Base-by-base conservation (phyloP, 176 grass and related monocot genomes). In the Dendrocalamus sinicus region DNA sequence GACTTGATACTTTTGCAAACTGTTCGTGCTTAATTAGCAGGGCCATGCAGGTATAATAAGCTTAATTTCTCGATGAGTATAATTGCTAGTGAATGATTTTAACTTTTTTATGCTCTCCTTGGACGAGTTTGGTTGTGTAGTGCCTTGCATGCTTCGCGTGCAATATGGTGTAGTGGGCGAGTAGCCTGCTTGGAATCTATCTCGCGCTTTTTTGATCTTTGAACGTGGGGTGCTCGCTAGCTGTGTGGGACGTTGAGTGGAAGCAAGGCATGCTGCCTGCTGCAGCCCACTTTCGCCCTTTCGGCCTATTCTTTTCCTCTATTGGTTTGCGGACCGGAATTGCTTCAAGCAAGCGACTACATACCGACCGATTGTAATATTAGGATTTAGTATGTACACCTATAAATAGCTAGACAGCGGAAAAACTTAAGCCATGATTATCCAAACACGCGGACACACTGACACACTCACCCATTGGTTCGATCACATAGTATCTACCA, bases 251-350 rank as follows among this genome's bases (percentile, higher is more conserved):
- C 89, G 30, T 83, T 79, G 79, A 87, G 89, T 90, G 89, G 80
- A 91, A 91, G 80, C 58, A 53, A 84, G 69, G 89, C 84, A 64
- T 91, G 85, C 75, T 87, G 84, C 84, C 22, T 81, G 73, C 30
- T 75, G 80, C 73, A 78, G 50, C 8, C 58, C 84, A 79, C 84
- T 73, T 90, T 87, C 67, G 59, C 75, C 75, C 68, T 87, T 80
- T 83, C 13, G 48, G 13, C 37, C 17, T 48, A 26, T 63, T 77
- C 8, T 73, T 80, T 60, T 26, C 28, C 17, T 57, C 4, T 16
- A 4, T 51, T 51, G 48, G 48, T 51, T 51, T 51, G 48, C 15
- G 14, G 50, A 52, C 50, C 16, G 50, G 15, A 6, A 51, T 52
- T 16, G 8, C 0, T 22, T 20, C 53, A 20, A 16, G 32, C 2